Conservation (phyloP, 2,329 filamentous ascomycete species). For the Seiridium unicorne region DNA sequence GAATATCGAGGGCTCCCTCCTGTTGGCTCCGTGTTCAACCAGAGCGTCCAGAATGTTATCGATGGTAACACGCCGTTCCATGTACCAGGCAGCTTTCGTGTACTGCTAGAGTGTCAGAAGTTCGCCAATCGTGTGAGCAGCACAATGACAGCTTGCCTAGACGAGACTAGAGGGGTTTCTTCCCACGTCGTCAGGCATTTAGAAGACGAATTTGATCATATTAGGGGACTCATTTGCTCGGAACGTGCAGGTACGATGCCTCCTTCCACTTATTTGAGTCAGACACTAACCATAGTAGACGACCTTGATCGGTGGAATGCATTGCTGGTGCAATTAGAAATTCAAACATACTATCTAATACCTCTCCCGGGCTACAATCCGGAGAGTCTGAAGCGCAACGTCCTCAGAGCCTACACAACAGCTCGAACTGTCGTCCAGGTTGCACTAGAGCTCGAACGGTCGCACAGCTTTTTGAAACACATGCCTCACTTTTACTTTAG, state of each 20-base stretch:
- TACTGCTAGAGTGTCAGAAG: slow-evolving; percentile 48
- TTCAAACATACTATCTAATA: slow-evolving; percentile 53
- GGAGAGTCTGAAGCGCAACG: slow-evolving; percentile 40
- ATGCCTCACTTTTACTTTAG: slow-evolving; percentile 50
- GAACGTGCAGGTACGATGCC: slow-evolving; percentile 43
- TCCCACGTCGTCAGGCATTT: slow-evolving; percentile 45
- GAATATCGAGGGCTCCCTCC: slow-evolving; percentile 46
- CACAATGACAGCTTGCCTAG: slow-evolving; percentile 45
- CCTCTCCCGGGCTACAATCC: slow-evolving; percentile 36
- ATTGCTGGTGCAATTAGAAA: slow-evolving; percentile 48
- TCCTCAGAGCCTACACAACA: slow-evolving; percentile 47
- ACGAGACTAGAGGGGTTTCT: slow-evolving; percentile 44
- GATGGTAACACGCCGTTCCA: slow-evolving; percentile 35
- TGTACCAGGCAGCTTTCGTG: slow-evolving; percentile 42
- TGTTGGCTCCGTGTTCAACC: slow-evolving; percentile 43
- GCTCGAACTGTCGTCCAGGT: slow-evolving; percentile 43
- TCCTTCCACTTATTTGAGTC: background rate
- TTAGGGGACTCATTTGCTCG: slow-evolving; percentile 43
- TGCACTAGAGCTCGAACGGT: slow-evolving; percentile 40
- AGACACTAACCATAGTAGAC: slow-evolving; percentile 21
- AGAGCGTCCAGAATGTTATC: slow-evolving; percentile 45
- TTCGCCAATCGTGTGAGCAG: slow-evolving; percentile 49
- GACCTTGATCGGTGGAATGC: slow-evolving; percentile 49
- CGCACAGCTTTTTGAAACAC: slow-evolving; percentile 37
- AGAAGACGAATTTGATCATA: slow-evolving; percentile 51